These are phyloP conservation scores for Trypanosoma rangeli DNA, from an alignment of 208 protist genomes.

Conservation along the genomic window DNA sequence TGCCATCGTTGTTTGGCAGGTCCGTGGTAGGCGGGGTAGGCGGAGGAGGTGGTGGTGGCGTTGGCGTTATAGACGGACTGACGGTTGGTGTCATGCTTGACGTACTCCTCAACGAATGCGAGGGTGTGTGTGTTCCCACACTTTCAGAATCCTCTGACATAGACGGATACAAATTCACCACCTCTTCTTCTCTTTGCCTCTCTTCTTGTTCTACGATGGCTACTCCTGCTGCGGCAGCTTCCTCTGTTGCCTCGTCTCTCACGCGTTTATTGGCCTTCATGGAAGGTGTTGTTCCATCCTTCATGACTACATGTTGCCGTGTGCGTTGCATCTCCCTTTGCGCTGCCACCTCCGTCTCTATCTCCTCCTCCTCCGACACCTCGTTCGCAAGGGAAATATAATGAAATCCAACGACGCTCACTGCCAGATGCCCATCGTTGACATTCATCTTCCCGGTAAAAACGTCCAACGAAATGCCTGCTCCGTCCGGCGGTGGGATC, in stretches of 20 bases:
- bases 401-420: slow-evolving; percentile 24
- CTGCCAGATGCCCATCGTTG: slow-evolving; percentile 9
- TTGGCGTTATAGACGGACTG: slow-evolving; percentile 6
- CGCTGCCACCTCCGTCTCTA: background rate
- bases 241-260: background rate
- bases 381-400: slow-evolving; percentile 18
- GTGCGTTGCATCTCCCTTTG: background rate
- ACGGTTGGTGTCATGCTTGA: background rate
- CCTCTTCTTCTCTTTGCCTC: background rate
- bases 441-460: slow-evolving; percentile 27
- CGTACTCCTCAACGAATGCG: background rate
- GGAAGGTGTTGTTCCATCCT: background rate
- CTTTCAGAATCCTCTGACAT: background rate
- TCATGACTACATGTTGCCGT: background rate
- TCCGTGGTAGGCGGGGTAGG: background rate
- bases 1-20: slow-evolving; percentile 31
- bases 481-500: slow-evolving; percentile 27
- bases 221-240: too few relatives aligned
- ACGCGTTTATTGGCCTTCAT: background rate
- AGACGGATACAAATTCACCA: background rate
- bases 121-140: background rate
- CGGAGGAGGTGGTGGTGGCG: slow-evolving; percentile 1
- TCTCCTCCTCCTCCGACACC: background rate
- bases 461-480: slow-evolving; percentile 18
- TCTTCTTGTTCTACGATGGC: too few relatives aligned